Percentiles rank a stretch among this genome's conserved stretches.
phyloP scores from a whole-genome alignment of 2,329 filamentous ascomycete genomes.

The Cladosporium sp. region DNA sequence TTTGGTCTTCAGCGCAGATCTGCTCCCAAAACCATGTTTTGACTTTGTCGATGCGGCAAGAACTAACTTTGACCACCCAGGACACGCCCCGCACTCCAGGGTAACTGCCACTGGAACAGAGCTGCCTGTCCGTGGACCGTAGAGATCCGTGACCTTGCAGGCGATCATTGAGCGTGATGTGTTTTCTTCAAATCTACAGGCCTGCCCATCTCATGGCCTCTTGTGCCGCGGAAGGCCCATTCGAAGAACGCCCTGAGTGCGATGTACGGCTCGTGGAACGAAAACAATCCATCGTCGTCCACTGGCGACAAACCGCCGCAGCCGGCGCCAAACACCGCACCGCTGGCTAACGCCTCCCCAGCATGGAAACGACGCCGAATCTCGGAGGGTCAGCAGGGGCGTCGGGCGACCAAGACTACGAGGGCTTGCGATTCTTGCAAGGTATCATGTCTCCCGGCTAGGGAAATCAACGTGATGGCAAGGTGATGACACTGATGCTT shows the following conservation, averaged over 20 bases:
- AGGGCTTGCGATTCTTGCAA: conserved; percentile 13
- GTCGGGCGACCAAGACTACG: conserved; percentile 11
- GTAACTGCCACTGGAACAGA: no score
- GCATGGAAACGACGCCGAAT: conserved; percentile 10
- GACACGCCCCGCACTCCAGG: no score
- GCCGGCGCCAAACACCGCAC: conserved; percentile 5
- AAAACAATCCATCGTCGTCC: neutral
- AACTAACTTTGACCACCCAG: neutral
- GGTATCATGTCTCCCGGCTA: neutral
- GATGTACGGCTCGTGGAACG: conserved; percentile 8
- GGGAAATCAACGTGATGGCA: neutral
- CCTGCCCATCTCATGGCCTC: neutral
- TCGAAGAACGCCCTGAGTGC: no score
- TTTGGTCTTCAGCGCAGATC: conserved; percentile 5
- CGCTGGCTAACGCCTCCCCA: conserved; percentile 3
- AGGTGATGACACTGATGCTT: neutral
- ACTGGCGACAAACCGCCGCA: conserved; percentile 1
- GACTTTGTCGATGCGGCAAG: conserved; percentile 1
- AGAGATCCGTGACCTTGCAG: neutral
- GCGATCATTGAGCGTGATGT: no score
- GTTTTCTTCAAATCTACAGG: conserved; percentile 2
- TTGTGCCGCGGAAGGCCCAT: neutral
- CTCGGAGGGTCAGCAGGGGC: conserved; percentile 7
- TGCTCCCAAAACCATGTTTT: neutral
- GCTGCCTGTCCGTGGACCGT: no score